phyloP scores from a whole-genome alignment of 2,329 filamentous ascomycete species.

The Fusarium metavorans region DNA sequence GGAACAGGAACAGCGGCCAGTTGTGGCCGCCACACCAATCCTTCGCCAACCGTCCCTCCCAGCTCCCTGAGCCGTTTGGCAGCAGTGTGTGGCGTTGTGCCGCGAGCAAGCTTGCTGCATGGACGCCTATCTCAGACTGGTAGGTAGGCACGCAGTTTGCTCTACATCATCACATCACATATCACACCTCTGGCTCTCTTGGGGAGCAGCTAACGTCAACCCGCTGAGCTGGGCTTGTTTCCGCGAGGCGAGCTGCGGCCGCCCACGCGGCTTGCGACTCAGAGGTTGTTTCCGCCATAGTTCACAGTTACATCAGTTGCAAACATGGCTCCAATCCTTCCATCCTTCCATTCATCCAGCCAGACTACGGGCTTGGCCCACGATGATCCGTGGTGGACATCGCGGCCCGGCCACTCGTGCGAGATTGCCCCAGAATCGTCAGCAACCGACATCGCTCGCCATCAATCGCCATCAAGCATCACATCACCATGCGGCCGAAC shows the following conservation, averaged over 20 bases:
- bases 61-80: constrained; percentile 8
- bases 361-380: constrained; percentile 17
- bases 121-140: constrained; percentile 17
- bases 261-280: neutral
- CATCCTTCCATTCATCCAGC: constrained; percentile 6
- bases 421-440: constrained; percentile 29
- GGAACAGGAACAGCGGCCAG: constrained; percentile 45
- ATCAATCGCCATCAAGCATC: constrained; percentile 28
- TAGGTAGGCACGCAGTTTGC: constrained; percentile 12
- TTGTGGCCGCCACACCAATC: constrained; percentile 32
- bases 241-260: neutral
- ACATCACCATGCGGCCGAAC: constrained; percentile 25
- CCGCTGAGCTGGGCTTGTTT: neutral
- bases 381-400: constrained; percentile 14
- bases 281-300: neutral
- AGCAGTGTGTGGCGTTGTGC: constrained; percentile 17
- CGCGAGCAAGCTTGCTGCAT: constrained; percentile 17
- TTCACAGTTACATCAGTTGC: neutral
- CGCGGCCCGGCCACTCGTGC: constrained; percentile 15
- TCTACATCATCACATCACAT: constrained; percentile 14
- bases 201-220: neutral
- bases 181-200: constrained; percentile 13
- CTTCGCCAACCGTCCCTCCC: constrained; percentile 15
- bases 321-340: constrained; percentile 14
- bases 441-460: constrained; percentile 14